Evolutionary conservation across 331 rosid genomes (phyloP).

Genomic region (Stylosanthes scabra): DNA sequence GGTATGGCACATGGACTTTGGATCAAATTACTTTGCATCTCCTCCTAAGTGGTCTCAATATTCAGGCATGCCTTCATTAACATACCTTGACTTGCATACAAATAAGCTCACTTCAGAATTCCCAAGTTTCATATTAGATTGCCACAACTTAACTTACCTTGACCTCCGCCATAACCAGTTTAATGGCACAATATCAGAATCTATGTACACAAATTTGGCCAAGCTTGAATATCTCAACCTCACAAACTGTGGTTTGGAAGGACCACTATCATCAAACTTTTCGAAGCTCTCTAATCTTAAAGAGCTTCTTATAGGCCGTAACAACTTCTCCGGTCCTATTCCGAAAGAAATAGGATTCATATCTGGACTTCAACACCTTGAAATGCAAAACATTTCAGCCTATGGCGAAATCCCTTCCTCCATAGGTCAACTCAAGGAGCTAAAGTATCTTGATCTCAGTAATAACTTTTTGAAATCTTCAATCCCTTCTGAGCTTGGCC

Average conservation of each 20-base stretch:
- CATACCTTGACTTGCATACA: conserved; percentile 44
- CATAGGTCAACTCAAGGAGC: conserved; percentile 55
- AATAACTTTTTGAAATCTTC: conserved; percentile 47
- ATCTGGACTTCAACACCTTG: conserved; percentile 49
- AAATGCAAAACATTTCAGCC: conserved; percentile 46
- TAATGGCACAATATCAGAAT: conserved; percentile 59
- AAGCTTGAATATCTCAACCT: conserved; percentile 72
- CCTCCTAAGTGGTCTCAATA: conserved; percentile 45
- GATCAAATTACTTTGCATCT: conserved; percentile 50
- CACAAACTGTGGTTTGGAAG: conserved; percentile 52
- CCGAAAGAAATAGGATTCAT: conserved; percentile 55
- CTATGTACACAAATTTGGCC: conserved; percentile 46
- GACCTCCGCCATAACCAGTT: conserved; percentile 46
- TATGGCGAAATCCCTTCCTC: conserved; percentile 54
- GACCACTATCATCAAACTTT: conserved; percentile 57
- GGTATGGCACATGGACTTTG: conserved; percentile 59
- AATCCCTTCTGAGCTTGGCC: conserved; percentile 68
- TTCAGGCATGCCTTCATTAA: conserved; percentile 57
- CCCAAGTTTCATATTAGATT: conserved; percentile 61
- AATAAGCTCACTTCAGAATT: conserved; percentile 46
- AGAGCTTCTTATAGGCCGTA: conserved; percentile 51
- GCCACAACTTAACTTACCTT: conserved; percentile 61
- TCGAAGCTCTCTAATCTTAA: conserved; percentile 65
- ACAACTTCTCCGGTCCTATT: conserved; percentile 53
- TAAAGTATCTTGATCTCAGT: conserved; percentile 48